phyloP scores from a whole-genome alignment of 495 filamentous ascomycete genomes.

The Trichoderma erinaceum region DNA sequence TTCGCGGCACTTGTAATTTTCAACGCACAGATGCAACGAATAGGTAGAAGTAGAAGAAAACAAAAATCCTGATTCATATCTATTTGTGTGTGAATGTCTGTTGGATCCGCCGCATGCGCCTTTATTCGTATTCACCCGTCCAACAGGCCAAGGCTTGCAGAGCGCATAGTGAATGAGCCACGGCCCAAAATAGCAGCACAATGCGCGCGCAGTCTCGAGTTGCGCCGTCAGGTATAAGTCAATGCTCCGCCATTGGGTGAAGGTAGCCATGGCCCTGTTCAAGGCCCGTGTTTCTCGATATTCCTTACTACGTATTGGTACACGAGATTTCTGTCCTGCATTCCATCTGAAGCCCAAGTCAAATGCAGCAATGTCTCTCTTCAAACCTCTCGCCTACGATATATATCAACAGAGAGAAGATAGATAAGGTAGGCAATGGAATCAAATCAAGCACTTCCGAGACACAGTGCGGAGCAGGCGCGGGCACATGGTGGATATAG shows the following conservation, averaged over 20 bases:
- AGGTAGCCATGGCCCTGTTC: neutral
- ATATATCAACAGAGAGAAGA: too few relatives aligned
- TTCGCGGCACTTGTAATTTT: neutral
- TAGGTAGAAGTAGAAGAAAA: neutral
- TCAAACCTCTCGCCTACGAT: too few relatives aligned
- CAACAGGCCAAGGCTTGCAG: neutral
- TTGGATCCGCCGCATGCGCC: too few relatives aligned
- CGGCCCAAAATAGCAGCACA: neutral
- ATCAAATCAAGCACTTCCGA: neutral
- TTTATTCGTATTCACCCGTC: neutral
- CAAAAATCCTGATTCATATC: neutral
- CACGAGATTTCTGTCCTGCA: too few relatives aligned
- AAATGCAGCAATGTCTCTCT: too few relatives aligned
- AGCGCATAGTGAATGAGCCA: neutral
- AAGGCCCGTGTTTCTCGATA: neutral
- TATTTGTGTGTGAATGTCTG: neutral
- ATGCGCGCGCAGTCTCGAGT: neutral
- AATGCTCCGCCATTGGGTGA: neutral
- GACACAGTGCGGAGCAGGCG: constrained; percentile 1
- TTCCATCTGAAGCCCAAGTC: too few relatives aligned
- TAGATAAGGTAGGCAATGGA: too few relatives aligned
- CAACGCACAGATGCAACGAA: too few relatives aligned
- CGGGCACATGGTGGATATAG: constrained; percentile 10
- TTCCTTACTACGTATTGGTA: too few relatives aligned
- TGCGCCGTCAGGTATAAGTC: neutral